Conservation (phyloP, 116 monocot genomes). For the Phalaenopsis hybrid region DNA sequence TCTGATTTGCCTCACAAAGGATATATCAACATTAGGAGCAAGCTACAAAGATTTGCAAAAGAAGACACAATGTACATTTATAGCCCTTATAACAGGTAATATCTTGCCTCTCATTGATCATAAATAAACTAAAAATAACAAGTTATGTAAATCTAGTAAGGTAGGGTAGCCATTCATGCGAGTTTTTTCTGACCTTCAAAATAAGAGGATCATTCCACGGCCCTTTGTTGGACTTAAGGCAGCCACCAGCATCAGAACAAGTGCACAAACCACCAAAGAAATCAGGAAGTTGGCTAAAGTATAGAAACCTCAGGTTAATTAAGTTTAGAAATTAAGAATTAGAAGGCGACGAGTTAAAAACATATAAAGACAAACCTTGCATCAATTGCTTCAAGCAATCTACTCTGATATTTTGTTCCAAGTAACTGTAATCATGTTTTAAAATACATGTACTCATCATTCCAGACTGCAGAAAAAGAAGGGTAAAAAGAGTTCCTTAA, state of each 20-base stretch:
- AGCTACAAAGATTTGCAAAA: slow-evolving; percentile 18
- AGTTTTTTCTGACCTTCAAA: slow-evolving; percentile 37
- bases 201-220: slow-evolving; percentile 66
- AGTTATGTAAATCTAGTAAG: background rate
- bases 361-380: slow-evolving; percentile 16
- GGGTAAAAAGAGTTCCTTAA: background rate
- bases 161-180: background rate
- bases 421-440: slow-evolving; percentile 24
- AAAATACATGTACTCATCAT: background rate
- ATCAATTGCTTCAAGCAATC: slow-evolving; percentile 44
- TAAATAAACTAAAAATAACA: background rate
- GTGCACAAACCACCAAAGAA: slow-evolving; percentile 61
- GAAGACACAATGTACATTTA: background rate
- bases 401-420: slow-evolving; percentile 33
- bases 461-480: background rate
- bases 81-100: background rate
- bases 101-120: background rate
- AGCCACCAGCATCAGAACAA: slow-evolving; percentile 44
- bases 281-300: slow-evolving; percentile 55
- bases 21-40: slow-evolving; percentile 25
- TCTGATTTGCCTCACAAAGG: slow-evolving; percentile 25
- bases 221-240: slow-evolving; percentile 56
- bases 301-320: background rate
- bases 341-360: background rate
- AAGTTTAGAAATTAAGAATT: background rate